A percentile compares a stretch with the other conserved stretches of the same genome.
phyloP scores from a whole-genome alignment of 2,329 filamentous ascomycete genomes.

The Nothopassalora personata region DNA sequence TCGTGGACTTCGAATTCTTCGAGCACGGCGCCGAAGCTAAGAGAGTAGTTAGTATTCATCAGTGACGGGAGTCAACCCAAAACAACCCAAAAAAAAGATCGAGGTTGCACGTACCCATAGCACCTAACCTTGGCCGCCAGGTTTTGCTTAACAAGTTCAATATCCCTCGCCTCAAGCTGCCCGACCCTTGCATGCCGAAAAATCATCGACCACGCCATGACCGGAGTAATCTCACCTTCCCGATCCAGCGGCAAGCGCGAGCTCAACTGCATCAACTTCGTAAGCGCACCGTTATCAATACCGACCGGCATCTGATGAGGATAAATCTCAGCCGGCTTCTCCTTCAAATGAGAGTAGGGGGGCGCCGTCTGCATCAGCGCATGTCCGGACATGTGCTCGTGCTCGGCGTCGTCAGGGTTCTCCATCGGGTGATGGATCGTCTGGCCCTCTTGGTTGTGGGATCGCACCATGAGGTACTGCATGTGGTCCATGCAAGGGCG shows the following conservation, averaged over 20 bases:
- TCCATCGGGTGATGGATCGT: constrained; percentile 34
- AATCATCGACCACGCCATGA: constrained; percentile 89
- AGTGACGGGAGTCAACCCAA: neutral
- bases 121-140: constrained; percentile 78
- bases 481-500: constrained; percentile 89
- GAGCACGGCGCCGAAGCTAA: constrained; percentile 61
- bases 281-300: constrained; percentile 67
- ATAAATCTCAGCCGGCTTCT: constrained; percentile 52
- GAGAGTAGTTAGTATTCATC: neutral
- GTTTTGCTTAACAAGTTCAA: constrained; percentile 19
- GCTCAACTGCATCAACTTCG: constrained; percentile 79
- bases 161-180: constrained; percentile 45
- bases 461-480: constrained; percentile 65
- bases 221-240: constrained; percentile 86
- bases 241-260: constrained; percentile 63
- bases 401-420: constrained; percentile 48
- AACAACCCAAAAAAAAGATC: no score
- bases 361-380: constrained; percentile 91
- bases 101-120: constrained; percentile 65
- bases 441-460: constrained; percentile 41
- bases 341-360: constrained; percentile 58
- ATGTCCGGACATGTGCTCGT: constrained; percentile 67
- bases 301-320: constrained; percentile 69
- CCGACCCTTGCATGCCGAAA: constrained; percentile 63
- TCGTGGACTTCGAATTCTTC: constrained; percentile 72